Percentiles rank a stretch among this genome's conserved stretches.
Conservation (phyloP, 805 yeast species). For the Monosporozyma yasuniensis region DNA sequence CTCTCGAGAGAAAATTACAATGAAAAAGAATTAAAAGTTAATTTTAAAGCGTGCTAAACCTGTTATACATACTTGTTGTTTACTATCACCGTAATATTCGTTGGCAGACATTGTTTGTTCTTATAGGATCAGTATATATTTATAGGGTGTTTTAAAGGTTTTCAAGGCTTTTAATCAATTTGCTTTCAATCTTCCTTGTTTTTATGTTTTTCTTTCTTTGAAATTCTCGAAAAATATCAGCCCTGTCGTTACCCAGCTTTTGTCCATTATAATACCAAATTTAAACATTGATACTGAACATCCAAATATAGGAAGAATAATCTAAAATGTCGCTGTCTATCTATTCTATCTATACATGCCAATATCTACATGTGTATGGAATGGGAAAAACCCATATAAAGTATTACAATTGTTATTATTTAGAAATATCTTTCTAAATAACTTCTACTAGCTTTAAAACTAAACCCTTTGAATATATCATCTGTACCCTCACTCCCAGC, state of each 20-base stretch:
- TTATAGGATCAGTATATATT: background rate
- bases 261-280: too few species aligned
- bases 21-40: background rate
- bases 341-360: background rate
- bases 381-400: background rate
- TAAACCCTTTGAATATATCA: slow-evolving; percentile 31
- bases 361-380: background rate
- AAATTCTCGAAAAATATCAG: too few species aligned
- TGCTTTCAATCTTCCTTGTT: too few species aligned
- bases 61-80: slow-evolving; percentile 7
- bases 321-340: background rate
- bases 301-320: too few species aligned
- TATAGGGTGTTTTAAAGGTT: background rate
- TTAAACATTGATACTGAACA: too few species aligned
- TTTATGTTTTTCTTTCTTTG: too few species aligned
- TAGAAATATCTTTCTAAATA: slow-evolving; percentile 29
- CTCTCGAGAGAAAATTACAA: background rate
- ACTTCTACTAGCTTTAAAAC: slow-evolving; percentile 31
- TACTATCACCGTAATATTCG: slow-evolving; percentile 17
- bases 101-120: slow-evolving; percentile 20
- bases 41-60: background rate
- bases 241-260: too few species aligned
- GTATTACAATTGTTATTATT: background rate
- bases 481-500: slow-evolving; percentile 2
- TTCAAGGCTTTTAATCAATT: too few species aligned